Evolutionary conservation across 148 eudicot species (phyloP), one percentile per base, ranked within the genome.

Genomic region (Talinum fruticosum): DNA sequence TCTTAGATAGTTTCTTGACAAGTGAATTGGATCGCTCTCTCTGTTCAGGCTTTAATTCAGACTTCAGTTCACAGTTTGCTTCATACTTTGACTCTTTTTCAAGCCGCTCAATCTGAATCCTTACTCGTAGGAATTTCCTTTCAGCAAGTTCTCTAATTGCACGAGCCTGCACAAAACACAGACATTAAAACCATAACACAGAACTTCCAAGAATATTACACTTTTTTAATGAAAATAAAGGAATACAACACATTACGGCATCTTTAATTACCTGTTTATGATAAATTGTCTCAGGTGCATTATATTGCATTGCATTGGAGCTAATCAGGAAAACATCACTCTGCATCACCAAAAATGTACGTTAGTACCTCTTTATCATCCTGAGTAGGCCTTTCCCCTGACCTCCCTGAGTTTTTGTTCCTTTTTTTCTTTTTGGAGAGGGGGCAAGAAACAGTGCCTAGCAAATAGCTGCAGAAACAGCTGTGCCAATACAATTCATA

Each of bases 221-320:
- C 15, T 6, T 18, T 2, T 45, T 30, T 61, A n/a, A n/a, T n/a
- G n/a, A n/a, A n/a, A n/a, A n/a, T n/a, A n/a, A n/a, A n/a, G n/a
- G n/a, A n/a, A n/a, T n/a, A n/a, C n/a, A n/a, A n/a, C n/a, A n/a
- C n/a, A n/a, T n/a, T n/a, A n/a, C n/a, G n/a, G 66, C n/a, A 57
- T 4, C 71, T 24, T 23, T 6, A 64, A 62, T 59, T 86, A 95
- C 99, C 94, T 96, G 99, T 72, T 87, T 91, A 80, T 90, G 72
- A 83, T 93, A 96, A 79, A 93, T 45, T 72, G 97, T 96, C 76
- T 91, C 97, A 64, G 99, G 85, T 33, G 93, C 89, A 80, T 96
- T 96, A 82, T 96, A 96, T 86, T 86, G 88, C 97, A 96, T 93
- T 76, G 99, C 99, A 79, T 96, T 96, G 74, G 93, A 79, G 82